Percentiles rank a stretch among this genome's conserved stretches.
Conservation (phyloP, 805 yeast genomes). For the Cyberlindnera mrakii region DNA sequence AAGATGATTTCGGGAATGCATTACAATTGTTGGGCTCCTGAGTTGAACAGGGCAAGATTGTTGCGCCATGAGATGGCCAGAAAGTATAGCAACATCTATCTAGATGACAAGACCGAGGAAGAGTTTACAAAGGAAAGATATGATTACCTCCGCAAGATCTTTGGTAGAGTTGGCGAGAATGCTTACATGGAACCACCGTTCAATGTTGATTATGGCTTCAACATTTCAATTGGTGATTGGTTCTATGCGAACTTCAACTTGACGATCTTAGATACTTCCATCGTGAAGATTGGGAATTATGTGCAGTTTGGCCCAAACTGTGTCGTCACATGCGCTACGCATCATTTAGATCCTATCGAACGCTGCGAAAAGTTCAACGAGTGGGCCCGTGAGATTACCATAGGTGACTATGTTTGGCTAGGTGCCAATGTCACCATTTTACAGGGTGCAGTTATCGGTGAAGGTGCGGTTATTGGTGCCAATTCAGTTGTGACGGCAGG, state of each 20-base stretch:
- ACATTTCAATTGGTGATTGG: constrained; percentile 47
- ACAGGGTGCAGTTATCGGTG: constrained; percentile 65
- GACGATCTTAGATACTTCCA: constrained; percentile 49
- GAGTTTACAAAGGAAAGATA: constrained; percentile 30
- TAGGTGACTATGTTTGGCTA: constrained; percentile 67
- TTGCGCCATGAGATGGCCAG: constrained; percentile 23
- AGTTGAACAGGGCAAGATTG: constrained; percentile 22
- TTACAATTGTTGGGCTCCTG: constrained; percentile 31
- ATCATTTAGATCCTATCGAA: constrained; percentile 45
- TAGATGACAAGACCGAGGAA: constrained; percentile 25
- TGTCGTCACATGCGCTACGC: constrained; percentile 55
- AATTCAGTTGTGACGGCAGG: constrained; percentile 51
- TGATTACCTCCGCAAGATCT: constrained; percentile 30
- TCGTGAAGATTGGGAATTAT: constrained; percentile 54
- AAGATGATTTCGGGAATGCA: constrained; percentile 49
- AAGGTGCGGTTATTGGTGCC: constrained; percentile 57
- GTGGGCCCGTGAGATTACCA: constrained; percentile 47
- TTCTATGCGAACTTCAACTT: constrained; percentile 57
- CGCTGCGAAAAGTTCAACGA: constrained; percentile 36
- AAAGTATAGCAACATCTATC: constrained; percentile 21
- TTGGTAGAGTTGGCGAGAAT: constrained; percentile 38
- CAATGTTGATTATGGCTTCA: constrained; percentile 61
- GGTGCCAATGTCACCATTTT: constrained; percentile 49
- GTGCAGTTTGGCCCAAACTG: constrained; percentile 62
- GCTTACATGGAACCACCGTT: constrained; percentile 52